Base-by-base conservation (phyloP, 1,284 basidiomycete genomes). In the Porodaedalea pini region DNA sequence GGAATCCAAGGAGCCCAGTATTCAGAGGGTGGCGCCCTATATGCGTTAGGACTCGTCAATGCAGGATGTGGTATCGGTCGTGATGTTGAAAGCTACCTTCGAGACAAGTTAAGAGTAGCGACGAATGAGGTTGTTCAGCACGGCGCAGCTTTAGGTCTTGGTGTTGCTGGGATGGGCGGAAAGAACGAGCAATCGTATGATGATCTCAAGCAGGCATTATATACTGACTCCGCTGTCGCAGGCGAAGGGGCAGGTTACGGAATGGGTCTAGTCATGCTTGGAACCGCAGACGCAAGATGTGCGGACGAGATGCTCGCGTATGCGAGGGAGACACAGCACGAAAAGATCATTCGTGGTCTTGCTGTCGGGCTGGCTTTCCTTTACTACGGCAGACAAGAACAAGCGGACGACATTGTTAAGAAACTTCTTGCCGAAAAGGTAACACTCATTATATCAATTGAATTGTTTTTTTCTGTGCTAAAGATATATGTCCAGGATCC, bases 181-280 rank as follows among this genome's bases (percentile, higher is more conserved):
- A 90, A 87, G 62, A 94, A 86, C 67, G 76, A 85, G 58, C 94
- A 94, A 53, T 84, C 92, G 10, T 97, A 96, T 69, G 94, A 97
- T 43, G 90, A 92, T 63, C 78, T 98, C 60, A 92, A 94, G 72
- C 85, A 84, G 59, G 81, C 87, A 2, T 81, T 98, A 43, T 98
- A 93, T 78, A 86, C 82, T 64, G 94, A 98, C 72, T 94, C 91
- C 17, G 95, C 95, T 23, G 86, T 97, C 19, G 92, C 94, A 17
- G 94, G 94, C 17, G 95, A 98, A 73, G 93, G 90, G 3, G 85
- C 93, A 31, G 95, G 95, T 17, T 96, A 92, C 72, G 90, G 92
- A 1, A 97, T 98, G 93, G 95, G 95, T 53, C 78, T 98, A 54
- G 83, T 97, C 68, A 97, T 97, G 94, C 81, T 98, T 13, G 95